Evolutionary conservation across 1,284 basidiomycete genomes (phyloP), one percentile per base, ranked within the genome.

Genomic region (Sporisorium reilianum): DNA sequence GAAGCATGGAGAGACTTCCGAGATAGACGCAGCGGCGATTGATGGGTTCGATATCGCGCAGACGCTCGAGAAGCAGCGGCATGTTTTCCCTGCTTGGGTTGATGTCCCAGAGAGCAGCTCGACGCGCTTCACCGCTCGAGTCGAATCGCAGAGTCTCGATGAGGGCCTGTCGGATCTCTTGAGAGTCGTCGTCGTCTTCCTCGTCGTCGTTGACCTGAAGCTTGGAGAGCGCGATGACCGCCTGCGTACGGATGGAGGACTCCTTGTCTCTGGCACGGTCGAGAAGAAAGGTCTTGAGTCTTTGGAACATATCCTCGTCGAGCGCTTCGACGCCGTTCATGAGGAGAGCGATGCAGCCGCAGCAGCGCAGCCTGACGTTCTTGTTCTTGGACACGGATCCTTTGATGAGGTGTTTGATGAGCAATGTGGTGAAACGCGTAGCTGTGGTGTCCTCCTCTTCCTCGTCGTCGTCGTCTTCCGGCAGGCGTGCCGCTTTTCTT

Each of bases 331-430:
- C 59, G 9, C 61, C 53, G 44, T 55, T 64, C 49, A 84, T 73
- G 34, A 84, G 77, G 11, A 84, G 66, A 8, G 81, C 80, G n/a
- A 84, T 91, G 86, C 94, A 90, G 63, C 93, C 91, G 0, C 93
- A 89, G 65, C 90, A 91, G 20, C 95, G 89, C 79, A 91, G 94
- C 12, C 95, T 89, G 25, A 93, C 91, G 57, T 89, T 89, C 87
- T 96, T 97, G 87, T 95, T 92, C 85, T 96, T 97, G 3, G 95
- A 92, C 12, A 88, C 85, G 85, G 95, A 95, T 0, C 95, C 95
- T 65, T 90, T 89, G 55, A 95, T 87, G 25, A 97, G 88, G 86
- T 93, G 93, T 52, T 89, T 89, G 58, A 97, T 86, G 4, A 97
- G 86, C 20, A 83, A 78, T 16, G 89, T 86, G 1, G 92, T 87